Evolutionary conservation across 345 rosid species (phyloP).

Genomic region (Brassica incana): DNA sequence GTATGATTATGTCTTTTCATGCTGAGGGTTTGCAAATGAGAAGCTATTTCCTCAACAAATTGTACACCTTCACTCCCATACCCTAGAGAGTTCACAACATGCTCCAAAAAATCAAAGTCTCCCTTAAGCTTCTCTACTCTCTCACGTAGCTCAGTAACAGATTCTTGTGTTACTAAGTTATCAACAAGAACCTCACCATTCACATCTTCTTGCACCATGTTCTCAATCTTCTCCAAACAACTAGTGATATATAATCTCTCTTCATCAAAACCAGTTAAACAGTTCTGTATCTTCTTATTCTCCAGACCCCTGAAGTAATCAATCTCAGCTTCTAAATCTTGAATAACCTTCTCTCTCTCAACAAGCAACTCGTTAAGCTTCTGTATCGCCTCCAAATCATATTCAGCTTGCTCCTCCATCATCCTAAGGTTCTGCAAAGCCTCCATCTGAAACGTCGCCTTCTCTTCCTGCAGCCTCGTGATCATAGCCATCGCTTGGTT

Average conservation of each 20-base stretch:
- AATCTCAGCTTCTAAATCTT: conserved; percentile 84
- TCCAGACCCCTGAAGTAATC: conserved; percentile 54
- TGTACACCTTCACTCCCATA: conserved; percentile 47
- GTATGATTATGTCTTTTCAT: conserved; percentile 33
- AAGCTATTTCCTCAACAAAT: conserved; percentile 54
- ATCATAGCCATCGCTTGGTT: conserved; percentile 99
- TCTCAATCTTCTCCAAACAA: conserved; percentile 53
- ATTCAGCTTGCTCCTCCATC: conserved; percentile 91
- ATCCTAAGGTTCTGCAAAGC: conserved; percentile 84
- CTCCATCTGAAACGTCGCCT: conserved; percentile 87
- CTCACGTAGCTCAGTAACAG: conserved; percentile 45
- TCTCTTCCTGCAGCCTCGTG: conserved; percentile 93
- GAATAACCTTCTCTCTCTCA: conserved; percentile 79
- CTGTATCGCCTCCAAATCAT: conserved; percentile 88
- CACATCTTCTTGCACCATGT: conserved; percentile 16
- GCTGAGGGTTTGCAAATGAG: conserved; percentile 44
- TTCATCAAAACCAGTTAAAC: conserved; percentile 48
- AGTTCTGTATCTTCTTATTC: conserved; percentile 33
- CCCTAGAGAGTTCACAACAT: conserved; percentile 46
- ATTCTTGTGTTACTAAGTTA: conserved; percentile 21
- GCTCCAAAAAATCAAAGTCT: conserved; percentile 52
- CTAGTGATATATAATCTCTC: conserved; percentile 49
- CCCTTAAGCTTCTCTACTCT: conserved; percentile 54
- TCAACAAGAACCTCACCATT: conserved; percentile 21
- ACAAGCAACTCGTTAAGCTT: conserved; percentile 71